These are phyloP conservation scores for Penicillium bovifimosum DNA, from an alignment of 495 filamentous ascomycete genomes.

Conservation along the genomic window DNA sequence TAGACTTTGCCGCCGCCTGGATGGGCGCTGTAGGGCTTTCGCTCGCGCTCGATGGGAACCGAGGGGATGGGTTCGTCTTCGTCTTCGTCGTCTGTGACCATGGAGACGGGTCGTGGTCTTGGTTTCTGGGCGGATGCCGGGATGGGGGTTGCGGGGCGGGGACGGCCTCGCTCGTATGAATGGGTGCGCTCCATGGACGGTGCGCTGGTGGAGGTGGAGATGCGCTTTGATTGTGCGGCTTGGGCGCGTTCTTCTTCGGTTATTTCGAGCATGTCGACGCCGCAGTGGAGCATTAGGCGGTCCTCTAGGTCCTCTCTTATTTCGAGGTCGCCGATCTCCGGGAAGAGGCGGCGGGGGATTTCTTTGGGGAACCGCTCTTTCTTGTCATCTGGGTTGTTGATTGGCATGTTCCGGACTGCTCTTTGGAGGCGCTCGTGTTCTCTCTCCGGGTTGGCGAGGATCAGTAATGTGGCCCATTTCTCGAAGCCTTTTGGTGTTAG, in stretches of 20 bases:
- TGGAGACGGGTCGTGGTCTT: constrained; percentile 2
- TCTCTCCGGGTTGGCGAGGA: constrained; percentile 70
- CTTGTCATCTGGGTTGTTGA: constrained; percentile 65
- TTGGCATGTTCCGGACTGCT: constrained; percentile 67
- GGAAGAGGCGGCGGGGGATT: constrained; percentile 68
- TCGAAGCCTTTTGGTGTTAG: constrained; percentile 78
- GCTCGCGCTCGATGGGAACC: constrained; percentile 54
- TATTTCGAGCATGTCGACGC: constrained; percentile 42
- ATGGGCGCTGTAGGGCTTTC: constrained; percentile 54
- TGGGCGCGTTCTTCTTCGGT: constrained; percentile 36
- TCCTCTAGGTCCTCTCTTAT: constrained; percentile 41
- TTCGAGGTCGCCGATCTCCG: constrained; percentile 36
- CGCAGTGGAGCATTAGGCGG: constrained; percentile 42
- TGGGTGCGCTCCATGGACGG: constrained; percentile 18
- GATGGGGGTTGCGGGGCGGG: constrained; percentile 31
- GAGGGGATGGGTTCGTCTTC: constrained; percentile 36
- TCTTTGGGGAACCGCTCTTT: constrained; percentile 76
- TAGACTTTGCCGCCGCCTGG: constrained; percentile 54
- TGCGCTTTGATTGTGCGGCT: constrained; percentile 17
- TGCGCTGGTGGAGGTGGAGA: constrained; percentile 14
- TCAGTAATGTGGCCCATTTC: constrained; percentile 66
- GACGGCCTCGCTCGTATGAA: constrained; percentile 48
- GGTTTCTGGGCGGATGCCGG: background rate
- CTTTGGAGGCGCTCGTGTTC: constrained; percentile 72
- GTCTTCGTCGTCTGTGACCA: constrained; percentile 39